Base-by-base conservation (phyloP, 805 yeast species). In the Wickerhamiella spandovensis region DNA sequence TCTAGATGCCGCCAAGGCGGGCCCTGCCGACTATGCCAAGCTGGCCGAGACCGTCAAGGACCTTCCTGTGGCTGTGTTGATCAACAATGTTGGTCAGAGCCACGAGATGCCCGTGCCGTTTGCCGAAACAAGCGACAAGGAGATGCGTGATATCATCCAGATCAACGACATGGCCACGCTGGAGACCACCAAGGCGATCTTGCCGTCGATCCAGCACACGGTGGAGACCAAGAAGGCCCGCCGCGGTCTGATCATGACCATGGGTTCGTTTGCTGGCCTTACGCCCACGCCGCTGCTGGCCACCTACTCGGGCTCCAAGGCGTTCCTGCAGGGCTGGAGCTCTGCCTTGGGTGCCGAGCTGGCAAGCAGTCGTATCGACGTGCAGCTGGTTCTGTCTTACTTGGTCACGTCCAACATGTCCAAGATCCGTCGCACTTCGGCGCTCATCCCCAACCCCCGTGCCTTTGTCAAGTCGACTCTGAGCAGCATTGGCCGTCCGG, bases 261-360 rank as follows among this genome's bases (percentile, higher is more conserved):
- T 92, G 96, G 97, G 97, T 44, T 90, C 97, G 3, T 90, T 92
- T 63, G 95, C 95, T 49, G 98, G 97, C 3, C 74, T 89, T 58
- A 72, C 86, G 45, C 97, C 98, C 50, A 82, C 95, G 12, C 97
- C 98, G 21, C 74, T 79, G 58, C 75, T 92, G 59, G 95, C 97
- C 18, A 84, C 89, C 10, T 92, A 92, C 71, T 84, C 97, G 18
- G 98, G 98, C 22, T 87, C 97, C 45, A 92, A 92, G 71, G 87
- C 95, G 6, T 92, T 92, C 67, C 74, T 92, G 64, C 97, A 92
- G 70, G 78, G 80, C 52, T 92, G 98, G 97, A 84, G 92, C 46
- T 71, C 77, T 48, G 88, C 96, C 1, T 73, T 92, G 57, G 84
- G 95, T 17, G 88, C 89, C 35, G 98, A 92, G 67, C 73, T 92